A percentile compares a stretch with the other conserved stretches of the same genome.
These are phyloP conservation scores for Fusarium sterilihyphosum DNA, from an alignment of 2,329 filamentous ascomycete species.

Conservation along the genomic window DNA sequence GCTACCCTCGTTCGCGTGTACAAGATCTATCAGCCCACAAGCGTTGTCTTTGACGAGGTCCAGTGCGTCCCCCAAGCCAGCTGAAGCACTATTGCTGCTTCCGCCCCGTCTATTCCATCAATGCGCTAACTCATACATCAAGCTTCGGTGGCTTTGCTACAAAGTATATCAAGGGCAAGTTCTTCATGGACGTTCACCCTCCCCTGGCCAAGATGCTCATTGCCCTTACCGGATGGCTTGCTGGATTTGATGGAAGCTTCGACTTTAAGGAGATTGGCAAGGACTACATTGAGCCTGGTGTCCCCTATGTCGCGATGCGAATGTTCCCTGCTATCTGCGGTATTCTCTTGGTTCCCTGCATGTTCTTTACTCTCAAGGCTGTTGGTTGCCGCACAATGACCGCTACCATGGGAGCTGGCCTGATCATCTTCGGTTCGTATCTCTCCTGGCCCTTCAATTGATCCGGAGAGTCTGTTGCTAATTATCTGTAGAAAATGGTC, in stretches of 20 bases:
- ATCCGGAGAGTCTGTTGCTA: constrained; percentile 33
- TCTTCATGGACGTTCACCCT: constrained; percentile 99
- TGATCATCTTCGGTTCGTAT: constrained; percentile 88
- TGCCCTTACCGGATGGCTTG: constrained; percentile 92
- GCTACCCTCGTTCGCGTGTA: constrained; percentile 87
- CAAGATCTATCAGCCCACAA: constrained; percentile 94
- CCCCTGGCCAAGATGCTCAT: constrained; percentile 97
- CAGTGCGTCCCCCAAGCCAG: constrained; percentile 72
- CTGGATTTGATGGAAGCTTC: constrained; percentile 93
- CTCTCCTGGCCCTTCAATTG: neutral
- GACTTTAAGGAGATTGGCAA: constrained; percentile 99
- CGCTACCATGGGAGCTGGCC: constrained; percentile 81
- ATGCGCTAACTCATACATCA: constrained; percentile 30
- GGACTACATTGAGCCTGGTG: constrained; percentile 93
- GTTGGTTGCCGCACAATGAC: constrained; percentile 88
- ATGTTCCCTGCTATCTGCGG: constrained; percentile 90
- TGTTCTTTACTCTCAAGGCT: constrained; percentile 95
- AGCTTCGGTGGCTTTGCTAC: constrained; percentile 98
- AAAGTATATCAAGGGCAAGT: constrained; percentile 99
- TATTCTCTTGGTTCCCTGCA: constrained; percentile 86
- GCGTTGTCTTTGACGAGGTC: constrained; percentile 98
- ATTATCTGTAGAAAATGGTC: constrained; percentile 79
- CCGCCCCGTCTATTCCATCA: neutral
- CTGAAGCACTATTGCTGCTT: neutral
- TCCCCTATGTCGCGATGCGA: constrained; percentile 98